Base-by-base conservation (phyloP, 1,284 basidiomycete species). In the Puccinia polysora region DNA sequence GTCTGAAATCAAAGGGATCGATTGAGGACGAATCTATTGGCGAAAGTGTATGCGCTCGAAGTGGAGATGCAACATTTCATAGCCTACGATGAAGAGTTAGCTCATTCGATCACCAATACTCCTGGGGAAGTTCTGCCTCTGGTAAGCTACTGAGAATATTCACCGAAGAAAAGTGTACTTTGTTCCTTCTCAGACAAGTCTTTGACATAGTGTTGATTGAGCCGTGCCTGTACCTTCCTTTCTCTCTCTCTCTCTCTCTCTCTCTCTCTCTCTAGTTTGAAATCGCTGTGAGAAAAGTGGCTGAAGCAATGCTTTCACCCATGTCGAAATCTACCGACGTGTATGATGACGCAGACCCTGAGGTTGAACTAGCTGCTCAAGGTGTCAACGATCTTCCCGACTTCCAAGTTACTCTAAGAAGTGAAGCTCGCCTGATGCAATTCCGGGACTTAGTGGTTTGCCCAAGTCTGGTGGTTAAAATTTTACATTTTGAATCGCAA, bases 51-150 rank as follows among this genome's bases (percentile, higher is more conserved):
- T 78, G 85, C 92, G 20, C 85, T 98, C 25, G 94, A 98, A 78
- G 88, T 98, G 23, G 91, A 96, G 80, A 84, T 98, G 75, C 86
- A 88, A 59, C 92, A 98, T 81, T 81, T 99, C 55, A 86, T 88
- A 75, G 84, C 95, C 25, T 98, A 89, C 84, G 93, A 94, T 78
- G 91, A 96, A 77, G 90, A 95, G 78, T 84, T 99, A 20, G 92
- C 92, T 0, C 91, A 95, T 79, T 86, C 86, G 30, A 87, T 97
- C 68, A 90, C 96, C 77, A 90, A 94, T 76, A 84, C 84, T 75
- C 96, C 96, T 1, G 87, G 88, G 23, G 96, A 97, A 75, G 86
- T 95, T 73, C 82, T 98, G 49, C 91, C 93, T 25, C 80, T 96
- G 76, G 94, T 96, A 74, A 74, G 83, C 32, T 6, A n/a, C 28